Percentiles rank a stretch among this genome's conserved stretches.
Evolutionary conservation across 805 yeast species (phyloP).

Genomic region (Teunomyces kruisii): DNA sequence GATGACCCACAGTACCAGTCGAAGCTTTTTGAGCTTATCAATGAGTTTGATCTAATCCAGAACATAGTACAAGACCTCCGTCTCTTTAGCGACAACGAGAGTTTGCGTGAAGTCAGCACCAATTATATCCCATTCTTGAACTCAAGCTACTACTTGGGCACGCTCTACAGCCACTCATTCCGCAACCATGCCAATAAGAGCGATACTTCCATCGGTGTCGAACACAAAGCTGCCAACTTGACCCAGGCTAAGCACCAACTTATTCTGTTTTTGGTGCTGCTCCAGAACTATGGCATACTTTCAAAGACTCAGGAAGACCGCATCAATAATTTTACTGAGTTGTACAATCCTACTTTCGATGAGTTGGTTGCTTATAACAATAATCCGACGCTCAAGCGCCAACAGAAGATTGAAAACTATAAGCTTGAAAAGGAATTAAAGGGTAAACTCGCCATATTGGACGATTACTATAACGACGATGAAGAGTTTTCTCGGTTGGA

Average conservation of each 20-base stretch:
- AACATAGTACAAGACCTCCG: slow-evolving; percentile 45
- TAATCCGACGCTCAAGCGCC: slow-evolving; percentile 52
- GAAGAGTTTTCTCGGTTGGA: slow-evolving; percentile 41
- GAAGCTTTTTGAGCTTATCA: slow-evolving; percentile 33
- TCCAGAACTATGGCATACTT: slow-evolving; percentile 30
- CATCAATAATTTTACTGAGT: slow-evolving; percentile 40
- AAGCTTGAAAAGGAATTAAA: slow-evolving; percentile 58
- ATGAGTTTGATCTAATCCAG: slow-evolving; percentile 46
- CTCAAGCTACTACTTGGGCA: slow-evolving; percentile 58
- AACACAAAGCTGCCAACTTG: slow-evolving; percentile 27
- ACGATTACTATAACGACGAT: slow-evolving; percentile 21
- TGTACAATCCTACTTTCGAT: slow-evolving; percentile 41
- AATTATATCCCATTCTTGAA: slow-evolving; percentile 58
- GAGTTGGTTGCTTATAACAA: slow-evolving; percentile 23
- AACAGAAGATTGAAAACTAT: slow-evolving; percentile 69
- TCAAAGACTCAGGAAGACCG: slow-evolving; percentile 34
- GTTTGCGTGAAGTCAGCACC: slow-evolving; percentile 66
- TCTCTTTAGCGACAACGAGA: slow-evolving; percentile 72
- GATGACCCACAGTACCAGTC: slow-evolving; percentile 45
- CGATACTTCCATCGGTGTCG: slow-evolving; percentile 13
- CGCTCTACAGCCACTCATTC: slow-evolving; percentile 16
- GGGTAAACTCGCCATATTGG: slow-evolving; percentile 41
- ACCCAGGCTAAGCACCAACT: slow-evolving; percentile 38
- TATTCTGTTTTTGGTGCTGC: slow-evolving; percentile 28
- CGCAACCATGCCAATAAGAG: slow-evolving; percentile 8